A percentile compares a stretch with the other conserved stretches of the same genome.
These are phyloP conservation scores for Bisporella sp. DNA, from an alignment of 2,329 filamentous ascomycete genomes.

Conservation along the genomic window DNA sequence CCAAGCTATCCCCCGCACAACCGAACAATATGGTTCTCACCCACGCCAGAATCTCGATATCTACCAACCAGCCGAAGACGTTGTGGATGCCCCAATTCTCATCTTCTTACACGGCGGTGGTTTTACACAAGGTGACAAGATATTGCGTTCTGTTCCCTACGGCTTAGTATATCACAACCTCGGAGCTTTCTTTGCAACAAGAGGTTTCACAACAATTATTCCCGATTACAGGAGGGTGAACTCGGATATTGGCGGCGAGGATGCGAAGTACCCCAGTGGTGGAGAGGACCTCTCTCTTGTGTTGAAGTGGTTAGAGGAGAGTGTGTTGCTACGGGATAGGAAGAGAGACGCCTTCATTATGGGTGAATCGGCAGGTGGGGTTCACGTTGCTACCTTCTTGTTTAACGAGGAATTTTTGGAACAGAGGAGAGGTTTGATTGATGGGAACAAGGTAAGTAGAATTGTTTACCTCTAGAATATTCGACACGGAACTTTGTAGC, in stretches of 20 bases:
- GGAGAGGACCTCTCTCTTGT: neutral
- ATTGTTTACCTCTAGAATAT: neutral
- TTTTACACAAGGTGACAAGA: neutral
- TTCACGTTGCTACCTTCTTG: neutral
- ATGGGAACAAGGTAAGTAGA: no score
- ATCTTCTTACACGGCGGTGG: slow-evolving; percentile 1
- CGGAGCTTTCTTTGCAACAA: slow-evolving; percentile 1
- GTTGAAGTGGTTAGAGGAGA: neutral
- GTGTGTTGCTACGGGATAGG: neutral
- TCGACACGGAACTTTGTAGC: neutral
- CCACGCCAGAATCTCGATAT: slow-evolving; percentile 2
- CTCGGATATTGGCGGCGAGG: neutral
- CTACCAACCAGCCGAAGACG: neutral
- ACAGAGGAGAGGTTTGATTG: no score
- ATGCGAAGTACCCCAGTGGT: neutral
- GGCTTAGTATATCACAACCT: slow-evolving; percentile 2
- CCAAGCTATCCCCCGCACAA: no score
- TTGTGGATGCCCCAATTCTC: neutral
- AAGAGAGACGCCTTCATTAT: neutral
- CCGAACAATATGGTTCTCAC: slow-evolving; percentile 3
- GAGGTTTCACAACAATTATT: neutral
- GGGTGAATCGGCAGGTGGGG: neutral
- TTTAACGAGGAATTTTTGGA: no score
- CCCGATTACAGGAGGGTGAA: no score
- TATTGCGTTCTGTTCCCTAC: neutral